Percentiles rank a stretch among this genome's conserved stretches.
phyloP scores from a whole-genome alignment of 108 stramenopile genomes.

The Aureococcus anophagefferens region DNA sequence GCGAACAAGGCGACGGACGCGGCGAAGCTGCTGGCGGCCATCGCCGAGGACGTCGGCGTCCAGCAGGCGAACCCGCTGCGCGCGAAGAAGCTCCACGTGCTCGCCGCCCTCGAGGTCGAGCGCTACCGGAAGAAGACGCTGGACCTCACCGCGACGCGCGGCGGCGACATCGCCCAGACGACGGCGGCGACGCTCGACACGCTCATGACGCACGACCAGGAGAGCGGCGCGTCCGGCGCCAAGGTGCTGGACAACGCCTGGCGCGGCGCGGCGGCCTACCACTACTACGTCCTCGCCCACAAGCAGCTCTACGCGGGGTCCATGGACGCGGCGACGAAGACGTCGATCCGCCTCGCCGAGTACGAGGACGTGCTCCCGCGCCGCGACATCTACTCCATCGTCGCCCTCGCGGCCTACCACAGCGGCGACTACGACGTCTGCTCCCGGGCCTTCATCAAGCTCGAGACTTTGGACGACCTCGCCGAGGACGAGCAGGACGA shows the following conservation, averaged over 20 bases:
- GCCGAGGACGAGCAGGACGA: not conserved
- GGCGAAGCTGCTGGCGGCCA: constrained; percentile 36
- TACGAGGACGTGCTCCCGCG: constrained; percentile 52
- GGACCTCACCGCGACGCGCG: constrained; percentile 16
- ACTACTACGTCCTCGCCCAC: constrained; percentile 55
- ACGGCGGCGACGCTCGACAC: constrained; percentile 54
- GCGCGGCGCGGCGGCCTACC: constrained; percentile 56
- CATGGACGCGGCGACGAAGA: constrained; percentile 37
- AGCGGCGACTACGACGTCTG: constrained; percentile 36
- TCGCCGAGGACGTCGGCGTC: constrained; percentile 39
- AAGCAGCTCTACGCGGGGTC: constrained; percentile 42
- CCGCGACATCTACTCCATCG: constrained; percentile 40
- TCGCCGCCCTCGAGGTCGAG: constrained; percentile 56
- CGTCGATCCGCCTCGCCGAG: constrained; percentile 43
- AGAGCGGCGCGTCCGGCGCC: constrained; percentile 8
- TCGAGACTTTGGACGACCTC: constrained; percentile 34
- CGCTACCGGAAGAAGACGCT: constrained; percentile 29
- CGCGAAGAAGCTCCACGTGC: constrained; percentile 52
- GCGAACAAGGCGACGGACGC: constrained; percentile 46
- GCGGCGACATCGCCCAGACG: constrained; percentile 22
- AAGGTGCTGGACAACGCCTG: constrained; percentile 53
- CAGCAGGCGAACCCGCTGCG: constrained; percentile 25
- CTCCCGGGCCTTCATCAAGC: constrained; percentile 50
- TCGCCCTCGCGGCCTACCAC: constrained; percentile 47
- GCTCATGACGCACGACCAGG: constrained; percentile 31